Conservation (phyloP, 352 stramenopile genomes). For the Pythium graminicola region DNA sequence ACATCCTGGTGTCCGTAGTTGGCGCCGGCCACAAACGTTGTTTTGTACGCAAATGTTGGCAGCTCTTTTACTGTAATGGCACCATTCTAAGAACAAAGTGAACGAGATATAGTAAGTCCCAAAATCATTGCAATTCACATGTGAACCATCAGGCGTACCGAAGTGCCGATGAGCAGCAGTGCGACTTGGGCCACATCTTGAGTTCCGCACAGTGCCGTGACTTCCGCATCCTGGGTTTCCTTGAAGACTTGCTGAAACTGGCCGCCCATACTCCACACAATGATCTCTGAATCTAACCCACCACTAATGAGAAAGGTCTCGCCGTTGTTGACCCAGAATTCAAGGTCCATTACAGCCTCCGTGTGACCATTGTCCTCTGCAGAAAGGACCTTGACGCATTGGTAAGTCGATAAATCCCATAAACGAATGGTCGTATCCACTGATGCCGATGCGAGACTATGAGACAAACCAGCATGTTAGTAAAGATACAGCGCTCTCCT, state of each 20-base stretch:
- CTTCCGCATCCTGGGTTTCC: conserved; percentile 69
- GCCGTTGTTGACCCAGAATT: conserved; percentile 80
- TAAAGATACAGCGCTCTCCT: background rate
- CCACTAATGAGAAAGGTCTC: conserved; percentile 85
- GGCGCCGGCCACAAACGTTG: conserved; percentile 40
- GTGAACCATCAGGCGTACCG: conserved; percentile 31
- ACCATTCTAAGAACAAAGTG: conserved; percentile 41
- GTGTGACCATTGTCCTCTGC: conserved; percentile 65
- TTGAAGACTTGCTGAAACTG: conserved; percentile 79
- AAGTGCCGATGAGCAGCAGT: conserved; percentile 71
- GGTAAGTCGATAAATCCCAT: conserved; percentile 78
- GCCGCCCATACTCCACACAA: conserved; percentile 72
- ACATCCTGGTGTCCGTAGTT: conserved; percentile 72
- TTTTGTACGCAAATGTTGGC: conserved; percentile 82
- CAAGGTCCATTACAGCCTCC: conserved; percentile 79
- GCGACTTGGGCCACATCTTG: conserved; percentile 56
- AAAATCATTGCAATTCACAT: background rate
- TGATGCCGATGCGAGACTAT: conserved; percentile 66
- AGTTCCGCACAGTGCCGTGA: conserved; percentile 66
- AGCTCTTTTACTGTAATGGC: conserved; percentile 79
- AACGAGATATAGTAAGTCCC: conserved; percentile 6
- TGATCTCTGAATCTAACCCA: conserved; percentile 73
- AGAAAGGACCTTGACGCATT: conserved; percentile 74
- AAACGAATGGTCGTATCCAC: conserved; percentile 76
- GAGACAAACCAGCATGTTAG: background rate